phyloP scores from a whole-genome alignment of 495 filamentous ascomycete genomes.

The Aspergillus diversus region DNA sequence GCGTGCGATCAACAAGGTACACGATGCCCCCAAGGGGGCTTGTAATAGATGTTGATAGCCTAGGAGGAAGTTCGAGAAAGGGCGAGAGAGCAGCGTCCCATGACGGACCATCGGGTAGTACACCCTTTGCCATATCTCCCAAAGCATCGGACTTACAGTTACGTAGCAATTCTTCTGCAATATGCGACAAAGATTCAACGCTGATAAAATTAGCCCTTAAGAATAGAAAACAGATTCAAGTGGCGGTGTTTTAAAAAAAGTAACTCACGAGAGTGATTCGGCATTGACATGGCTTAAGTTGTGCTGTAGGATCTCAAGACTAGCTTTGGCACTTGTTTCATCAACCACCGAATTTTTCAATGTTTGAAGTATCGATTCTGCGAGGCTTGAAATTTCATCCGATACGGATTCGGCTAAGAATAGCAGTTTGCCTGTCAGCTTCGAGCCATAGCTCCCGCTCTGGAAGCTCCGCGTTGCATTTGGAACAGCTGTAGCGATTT shows the following conservation, averaged over 20 bases:
- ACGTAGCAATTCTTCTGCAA: slow-evolving; percentile 56
- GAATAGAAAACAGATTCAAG: background rate
- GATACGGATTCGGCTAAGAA: slow-evolving; percentile 59
- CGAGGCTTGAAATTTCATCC: slow-evolving; percentile 55
- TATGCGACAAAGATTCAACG: slow-evolving; percentile 55
- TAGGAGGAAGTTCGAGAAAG: slow-evolving; percentile 62
- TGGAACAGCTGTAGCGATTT: slow-evolving; percentile 42
- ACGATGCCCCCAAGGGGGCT: slow-evolving; percentile 72
- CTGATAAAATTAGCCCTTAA: slow-evolving; percentile 36
- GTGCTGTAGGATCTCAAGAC: slow-evolving; percentile 54
- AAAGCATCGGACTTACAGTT: slow-evolving; percentile 36
- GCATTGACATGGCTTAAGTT: slow-evolving; percentile 53
- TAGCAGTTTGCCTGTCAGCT: slow-evolving; percentile 58
- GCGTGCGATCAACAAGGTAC: slow-evolving; percentile 57
- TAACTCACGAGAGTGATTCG: slow-evolving; percentile 57
- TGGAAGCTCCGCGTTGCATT: slow-evolving; percentile 43
- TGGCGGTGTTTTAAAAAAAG: background rate
- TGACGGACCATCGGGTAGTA: slow-evolving; percentile 51
- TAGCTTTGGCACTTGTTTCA: slow-evolving; percentile 43
- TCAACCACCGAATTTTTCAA: slow-evolving; percentile 43
- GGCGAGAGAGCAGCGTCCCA: slow-evolving; percentile 60
- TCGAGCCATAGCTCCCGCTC: slow-evolving; percentile 50
- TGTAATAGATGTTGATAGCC: slow-evolving; percentile 68
- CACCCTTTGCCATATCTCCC: slow-evolving; percentile 34
- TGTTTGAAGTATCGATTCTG: slow-evolving; percentile 47